Evolutionary conservation across 108 stramenopile species (phyloP).

Genomic region (Cylindrotheca closterium): DNA sequence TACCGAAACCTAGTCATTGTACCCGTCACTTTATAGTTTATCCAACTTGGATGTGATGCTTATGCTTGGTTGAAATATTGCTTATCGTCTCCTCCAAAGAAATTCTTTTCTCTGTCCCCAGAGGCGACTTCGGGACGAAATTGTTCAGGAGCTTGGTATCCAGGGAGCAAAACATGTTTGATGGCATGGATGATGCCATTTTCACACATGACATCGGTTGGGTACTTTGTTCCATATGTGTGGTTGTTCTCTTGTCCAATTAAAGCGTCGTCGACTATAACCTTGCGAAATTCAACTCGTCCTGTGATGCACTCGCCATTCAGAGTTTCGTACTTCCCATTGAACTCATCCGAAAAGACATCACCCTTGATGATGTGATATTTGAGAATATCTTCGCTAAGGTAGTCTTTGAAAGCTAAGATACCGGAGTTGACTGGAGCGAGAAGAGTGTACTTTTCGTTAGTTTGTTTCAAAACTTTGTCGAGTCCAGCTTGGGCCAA

Average conservation of each 20-base stretch:
- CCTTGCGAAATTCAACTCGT: constrained; percentile 13
- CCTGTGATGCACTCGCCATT: constrained; percentile 3
- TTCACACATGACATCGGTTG: constrained; percentile 11
- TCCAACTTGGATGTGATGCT: too few relatives aligned
- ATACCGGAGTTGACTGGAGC: constrained; percentile 10
- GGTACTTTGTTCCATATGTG: constrained; percentile 16
- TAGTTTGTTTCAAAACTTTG: constrained; percentile 4
- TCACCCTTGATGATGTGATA: constrained; percentile 9
- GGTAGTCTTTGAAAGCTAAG: constrained; percentile 4
- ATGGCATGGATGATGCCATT: constrained; percentile 19
- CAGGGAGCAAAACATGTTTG: constrained; percentile 5
- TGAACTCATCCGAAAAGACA: constrained; percentile 18
- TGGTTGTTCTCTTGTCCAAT: constrained; percentile 20
- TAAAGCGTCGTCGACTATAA: constrained; percentile 8
- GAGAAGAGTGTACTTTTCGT: constrained; percentile 11
- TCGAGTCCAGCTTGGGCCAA: constrained; percentile 3
- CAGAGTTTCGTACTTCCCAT: constrained; percentile 10
- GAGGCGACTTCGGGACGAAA: background rate
- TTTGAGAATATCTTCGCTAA: constrained; percentile 10
- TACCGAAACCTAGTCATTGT: too few relatives aligned
- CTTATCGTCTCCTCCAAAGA: too few relatives aligned
- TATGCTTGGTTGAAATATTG: too few relatives aligned
- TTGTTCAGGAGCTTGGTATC: too few relatives aligned
- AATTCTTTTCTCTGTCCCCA: too few relatives aligned
- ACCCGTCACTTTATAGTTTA: too few relatives aligned